Conservation (phyloP, 345 rosid species). For the Nasturtium officinale region DNA sequence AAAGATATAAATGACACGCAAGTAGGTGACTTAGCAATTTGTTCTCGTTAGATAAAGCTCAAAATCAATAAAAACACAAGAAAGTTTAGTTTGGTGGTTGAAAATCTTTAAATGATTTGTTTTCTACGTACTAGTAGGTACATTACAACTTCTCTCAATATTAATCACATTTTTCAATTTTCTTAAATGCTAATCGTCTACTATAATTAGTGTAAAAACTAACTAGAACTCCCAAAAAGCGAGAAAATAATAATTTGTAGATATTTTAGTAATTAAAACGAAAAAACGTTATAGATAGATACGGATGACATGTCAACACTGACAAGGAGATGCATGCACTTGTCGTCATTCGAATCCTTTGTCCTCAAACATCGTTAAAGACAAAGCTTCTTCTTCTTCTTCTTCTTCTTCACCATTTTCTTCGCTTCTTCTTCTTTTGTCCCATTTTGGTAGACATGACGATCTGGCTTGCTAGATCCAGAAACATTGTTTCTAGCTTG, state of each 20-base stretch:
- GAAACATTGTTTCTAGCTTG: conserved; percentile 36
- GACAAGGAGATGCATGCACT: conserved; percentile 38
- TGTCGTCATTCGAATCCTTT: conserved; percentile 34
- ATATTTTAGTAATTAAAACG: background rate
- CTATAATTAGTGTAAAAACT: conserved; percentile 8
- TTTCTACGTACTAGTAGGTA: background rate
- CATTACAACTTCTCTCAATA: background rate
- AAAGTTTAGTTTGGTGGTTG: conserved; percentile 35
- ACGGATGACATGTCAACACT: conserved; percentile 45
- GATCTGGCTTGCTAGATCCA: conserved; percentile 51
- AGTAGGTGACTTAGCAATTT: conserved; percentile 30
- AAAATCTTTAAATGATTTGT: conserved; percentile 22
- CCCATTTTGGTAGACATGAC: conserved; percentile 39
- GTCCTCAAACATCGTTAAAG: conserved; percentile 21
- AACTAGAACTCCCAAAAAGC: conserved; percentile 3
- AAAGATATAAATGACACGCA: conserved; percentile 39
- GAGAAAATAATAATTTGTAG: background rate
- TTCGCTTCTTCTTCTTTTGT: background rate
- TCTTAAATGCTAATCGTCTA: background rate
- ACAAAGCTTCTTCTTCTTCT: conserved; percentile 2
- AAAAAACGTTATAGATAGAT: conserved; percentile 24
- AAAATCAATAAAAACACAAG: conserved; percentile 13
- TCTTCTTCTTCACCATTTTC: conserved; percentile 1
- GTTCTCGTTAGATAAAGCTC: conserved; percentile 26
- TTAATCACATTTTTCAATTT: background rate